Conservation (phyloP, 192 early-diverging fungal species). For the Powellomyces hirtus region DNA sequence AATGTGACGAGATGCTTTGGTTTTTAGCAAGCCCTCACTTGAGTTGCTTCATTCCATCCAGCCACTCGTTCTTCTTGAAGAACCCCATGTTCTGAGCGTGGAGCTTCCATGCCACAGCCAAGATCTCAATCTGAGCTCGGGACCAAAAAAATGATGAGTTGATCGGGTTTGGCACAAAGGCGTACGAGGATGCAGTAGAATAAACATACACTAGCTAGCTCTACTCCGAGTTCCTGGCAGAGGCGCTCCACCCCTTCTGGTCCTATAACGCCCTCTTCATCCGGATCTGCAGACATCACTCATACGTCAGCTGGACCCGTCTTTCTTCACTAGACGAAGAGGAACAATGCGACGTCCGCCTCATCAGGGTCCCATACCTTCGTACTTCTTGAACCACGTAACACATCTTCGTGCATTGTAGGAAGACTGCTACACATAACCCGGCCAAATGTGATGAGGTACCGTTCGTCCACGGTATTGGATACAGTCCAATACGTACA, state of each 20-base stretch:
- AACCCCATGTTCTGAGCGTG: constrained; percentile 29
- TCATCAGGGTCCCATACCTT: too few relatives aligned
- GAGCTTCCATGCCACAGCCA: constrained; percentile 29
- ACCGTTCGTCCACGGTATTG: too few relatives aligned
- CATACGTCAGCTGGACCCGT: too few relatives aligned
- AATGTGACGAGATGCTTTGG: background rate
- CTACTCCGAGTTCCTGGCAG: constrained; percentile 20
- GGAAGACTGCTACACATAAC: too few relatives aligned
- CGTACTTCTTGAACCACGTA: background rate
- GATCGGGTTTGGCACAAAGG: background rate
- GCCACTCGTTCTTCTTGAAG: constrained; percentile 29
- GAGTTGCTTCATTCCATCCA: constrained; percentile 23
- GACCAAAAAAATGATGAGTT: background rate
- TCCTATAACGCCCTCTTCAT: constrained; percentile 27
- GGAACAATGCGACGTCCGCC: too few relatives aligned
- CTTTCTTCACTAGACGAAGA: too few relatives aligned
- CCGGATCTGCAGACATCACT: too few relatives aligned
- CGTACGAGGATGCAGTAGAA: too few relatives aligned
- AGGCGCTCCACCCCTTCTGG: constrained; percentile 28
- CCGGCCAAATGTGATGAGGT: too few relatives aligned
- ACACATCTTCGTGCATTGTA: background rate
- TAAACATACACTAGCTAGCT: constrained; percentile 7
- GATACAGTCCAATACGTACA: too few relatives aligned
- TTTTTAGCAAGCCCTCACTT: constrained; percentile 2
- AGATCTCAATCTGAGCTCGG: constrained; percentile 21